Evolutionary conservation across 2,329 filamentous ascomycete species (phyloP), one percentile per base, ranked within the genome.

Genomic region (Paecilomyces formosus): DNA sequence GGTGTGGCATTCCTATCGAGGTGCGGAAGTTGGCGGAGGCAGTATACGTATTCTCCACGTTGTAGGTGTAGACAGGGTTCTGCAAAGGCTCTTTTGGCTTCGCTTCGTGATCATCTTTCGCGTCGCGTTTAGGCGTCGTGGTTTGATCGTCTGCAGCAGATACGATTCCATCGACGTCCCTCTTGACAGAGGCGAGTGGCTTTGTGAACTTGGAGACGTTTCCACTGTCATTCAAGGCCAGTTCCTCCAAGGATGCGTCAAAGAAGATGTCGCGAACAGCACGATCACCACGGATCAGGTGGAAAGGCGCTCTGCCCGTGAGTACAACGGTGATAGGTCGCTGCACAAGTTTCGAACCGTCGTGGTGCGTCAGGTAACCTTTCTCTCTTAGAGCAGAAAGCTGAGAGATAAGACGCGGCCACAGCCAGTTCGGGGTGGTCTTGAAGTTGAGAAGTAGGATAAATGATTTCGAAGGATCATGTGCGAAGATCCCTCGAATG

Each of bases 251-350:
- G 18, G 62, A 58, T 18, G 54, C 54, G 24, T 64, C 62, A 26
- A 65, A 60, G 51, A 65, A 58, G 13, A 60, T 57, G 31, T 57
- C 54, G 13, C 18, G 15, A 26, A 33, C 24, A n/a, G n/a, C n/a
- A 9, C n/a, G 26, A 24, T 57, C 31, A 7, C 30, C 50, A 39
- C 57, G 60, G 8, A 58, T 56, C 9, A 57, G 56, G 12, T 55
- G 21, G n/a, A 58, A n/a, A 2, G 54, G 8, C 13, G 33, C 51
- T 15, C 59, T 52, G 1, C 66, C 63, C 0, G 62, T 63, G 15
- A 69, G 57, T 1, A 72, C 63, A 2, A 72, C 55, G 0, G 66
- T 70, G 4, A 71, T 58, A 2, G 63, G 60, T 6, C 67, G 60
- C 7, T 61, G 57, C 4, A 68, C 55, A 21, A 70, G 24, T 13